Base-by-base conservation (phyloP, 2,329 filamentous ascomycete species). In the Fusarium protoensiforme region DNA sequence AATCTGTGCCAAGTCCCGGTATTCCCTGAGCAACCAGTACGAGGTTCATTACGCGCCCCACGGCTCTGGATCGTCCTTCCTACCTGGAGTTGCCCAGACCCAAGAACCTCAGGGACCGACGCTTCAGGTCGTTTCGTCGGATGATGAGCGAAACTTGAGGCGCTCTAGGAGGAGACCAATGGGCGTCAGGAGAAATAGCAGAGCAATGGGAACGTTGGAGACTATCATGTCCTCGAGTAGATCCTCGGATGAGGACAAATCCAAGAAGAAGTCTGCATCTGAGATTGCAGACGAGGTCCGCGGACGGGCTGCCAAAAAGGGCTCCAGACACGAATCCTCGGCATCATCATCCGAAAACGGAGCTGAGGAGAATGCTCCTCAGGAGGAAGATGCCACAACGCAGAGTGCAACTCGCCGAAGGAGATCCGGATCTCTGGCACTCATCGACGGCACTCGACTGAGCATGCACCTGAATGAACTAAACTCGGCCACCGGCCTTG, bases 181-280 rank as follows among this genome's bases (percentile, higher is more conserved):
- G 48, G 81, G 81, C 0, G 79, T 79, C 2, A 82, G 87, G 41
- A 82, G 86, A 46, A 85, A 84, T 61, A 90, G 87, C 67, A 83
- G 84, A 27, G 90, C 90, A 7, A 89, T 91, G 79, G 89, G 89
- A 4, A 92, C 89, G 1, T 80, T 92, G 5, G 90, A 92, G 75
- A 92, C 90, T 1, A 92, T 92, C 76, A 92, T 92, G 85, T 91
- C 89, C 27, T 90, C 89, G 0, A 92, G 90, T 68, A 86, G 89
- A 29, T 92, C 90, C 2, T 91, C 90, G 0, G 89, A 91, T 27
- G 90, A 92, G 71, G 90, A 91, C 46, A 87, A 86, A 73, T 83
- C 86, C n/a, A 89, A 86, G 73, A 91, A 89, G 80, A 90, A 88
- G 77, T 85, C 89, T 1, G 90, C 89, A 0, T 83, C 86, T 2